phyloP scores from a whole-genome alignment of 1,139 yeast species.

The Debaryomyces fabryi region DNA sequence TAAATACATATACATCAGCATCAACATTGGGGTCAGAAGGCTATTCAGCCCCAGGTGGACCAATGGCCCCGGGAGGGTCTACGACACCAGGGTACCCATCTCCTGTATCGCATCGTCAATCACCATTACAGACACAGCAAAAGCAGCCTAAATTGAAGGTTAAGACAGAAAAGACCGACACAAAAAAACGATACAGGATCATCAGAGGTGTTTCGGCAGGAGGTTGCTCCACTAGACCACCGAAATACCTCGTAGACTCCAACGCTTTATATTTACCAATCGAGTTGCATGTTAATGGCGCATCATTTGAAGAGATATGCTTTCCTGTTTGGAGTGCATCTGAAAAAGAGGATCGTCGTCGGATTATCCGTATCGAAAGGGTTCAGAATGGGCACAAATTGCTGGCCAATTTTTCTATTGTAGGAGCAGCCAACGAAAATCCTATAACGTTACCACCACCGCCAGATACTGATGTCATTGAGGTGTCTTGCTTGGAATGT shows the following conservation, averaged over 20 bases:
- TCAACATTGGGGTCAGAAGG: neutral
- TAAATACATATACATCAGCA: neutral
- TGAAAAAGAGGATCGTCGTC: constrained; percentile 53
- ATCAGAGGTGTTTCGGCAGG: constrained; percentile 63
- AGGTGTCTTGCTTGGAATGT: constrained; percentile 61
- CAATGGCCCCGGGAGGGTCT: neutral
- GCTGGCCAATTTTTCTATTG: constrained; percentile 50
- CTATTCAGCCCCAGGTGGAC: neutral
- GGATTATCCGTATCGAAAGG: constrained; percentile 61
- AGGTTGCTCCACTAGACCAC: constrained; percentile 59
- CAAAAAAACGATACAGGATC: constrained; percentile 39
- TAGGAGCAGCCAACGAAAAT: constrained; percentile 54
- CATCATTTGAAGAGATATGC: constrained; percentile 51
- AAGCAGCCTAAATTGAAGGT: neutral
- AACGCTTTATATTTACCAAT: constrained; percentile 47
- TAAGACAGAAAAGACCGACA: neutral
- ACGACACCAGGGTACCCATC: neutral
- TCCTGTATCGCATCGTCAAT: constrained; percentile 2
- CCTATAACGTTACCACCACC: constrained; percentile 42
- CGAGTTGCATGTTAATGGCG: constrained; percentile 45
- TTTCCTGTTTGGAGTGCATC: constrained; percentile 49
- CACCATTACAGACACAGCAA: constrained; percentile 1
- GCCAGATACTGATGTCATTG: constrained; percentile 53
- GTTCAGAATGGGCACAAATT: constrained; percentile 51
- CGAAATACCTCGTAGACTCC: constrained; percentile 42